A percentile compares a stretch with the other conserved stretches of the same genome.
Evolutionary conservation across 441 rosid species (phyloP).

Genomic region (Gossypium laxum): DNA sequence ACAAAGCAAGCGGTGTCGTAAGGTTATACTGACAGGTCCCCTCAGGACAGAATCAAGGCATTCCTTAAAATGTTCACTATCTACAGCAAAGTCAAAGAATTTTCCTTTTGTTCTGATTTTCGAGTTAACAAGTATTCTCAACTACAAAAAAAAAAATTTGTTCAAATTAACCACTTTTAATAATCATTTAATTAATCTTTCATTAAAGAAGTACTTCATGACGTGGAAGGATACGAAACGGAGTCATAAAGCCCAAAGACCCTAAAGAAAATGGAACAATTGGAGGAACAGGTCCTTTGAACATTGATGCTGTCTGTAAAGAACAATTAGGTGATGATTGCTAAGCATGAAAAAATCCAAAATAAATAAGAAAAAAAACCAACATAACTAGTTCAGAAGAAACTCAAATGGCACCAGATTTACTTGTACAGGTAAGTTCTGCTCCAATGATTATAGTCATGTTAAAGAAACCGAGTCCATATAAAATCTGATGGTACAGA

Average conservation of each 20-base stretch:
- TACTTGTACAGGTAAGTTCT: neutral
- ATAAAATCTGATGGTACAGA: neutral
- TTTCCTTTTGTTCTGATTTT: constrained; percentile 13
- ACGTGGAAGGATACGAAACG: constrained; percentile 54
- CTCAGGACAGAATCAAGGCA: constrained; percentile 61
- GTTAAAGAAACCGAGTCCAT: neutral
- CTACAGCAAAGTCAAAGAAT: constrained; percentile 50
- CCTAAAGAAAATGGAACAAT: constrained; percentile 89
- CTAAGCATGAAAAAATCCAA: constrained; percentile 14
- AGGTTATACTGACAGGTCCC: constrained; percentile 88
- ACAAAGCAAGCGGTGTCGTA: constrained; percentile 78
- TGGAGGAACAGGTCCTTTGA: constrained; percentile 97
- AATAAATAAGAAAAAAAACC: neutral
- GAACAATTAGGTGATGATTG: constrained; percentile 10
- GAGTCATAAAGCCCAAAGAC: constrained; percentile 86
- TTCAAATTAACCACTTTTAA: neutral
- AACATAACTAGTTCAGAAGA: neutral
- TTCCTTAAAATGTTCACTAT: constrained; percentile 76
- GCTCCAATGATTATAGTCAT: neutral
- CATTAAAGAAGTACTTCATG: constrained; percentile 6
- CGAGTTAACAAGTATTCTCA: constrained; percentile 17
- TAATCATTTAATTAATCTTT: neutral
- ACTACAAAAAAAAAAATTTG: neutral
- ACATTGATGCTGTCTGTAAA: constrained; percentile 87
- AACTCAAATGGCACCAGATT: neutral